phyloP scores from a whole-genome alignment of 202 grass and related monocot species.

The Carex arenaria region DNA sequence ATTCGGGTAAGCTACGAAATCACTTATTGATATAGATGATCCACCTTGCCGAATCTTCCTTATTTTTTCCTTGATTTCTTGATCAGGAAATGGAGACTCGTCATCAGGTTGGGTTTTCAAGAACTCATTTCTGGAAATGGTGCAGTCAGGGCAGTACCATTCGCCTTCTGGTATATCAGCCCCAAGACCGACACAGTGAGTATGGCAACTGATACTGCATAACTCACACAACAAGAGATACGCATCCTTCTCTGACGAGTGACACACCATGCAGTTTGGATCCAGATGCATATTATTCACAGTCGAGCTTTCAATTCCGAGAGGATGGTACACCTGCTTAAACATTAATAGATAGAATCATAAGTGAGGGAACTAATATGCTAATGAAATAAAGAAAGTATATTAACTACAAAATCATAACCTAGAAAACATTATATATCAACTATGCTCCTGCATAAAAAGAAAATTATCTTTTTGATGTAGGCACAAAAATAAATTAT shows the following conservation, averaged over 20 bases:
- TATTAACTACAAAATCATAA: neutral
- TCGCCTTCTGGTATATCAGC: slow-evolving; percentile 51
- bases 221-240: slow-evolving; percentile 69
- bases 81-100: slow-evolving; percentile 7
- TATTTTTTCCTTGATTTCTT: slow-evolving; percentile 27
- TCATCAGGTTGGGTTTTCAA: slow-evolving; percentile 35
- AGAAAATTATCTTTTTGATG: neutral
- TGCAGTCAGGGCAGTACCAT: slow-evolving; percentile 75
- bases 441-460: neutral
- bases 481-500: neutral
- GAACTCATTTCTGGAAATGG: slow-evolving; percentile 39
- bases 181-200: slow-evolving; percentile 59
- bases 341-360: slow-evolving; percentile 9
- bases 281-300: neutral
- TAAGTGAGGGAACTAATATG: neutral
- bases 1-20: slow-evolving; percentile 13
- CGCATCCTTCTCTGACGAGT: slow-evolving; percentile 35
- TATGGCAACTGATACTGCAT: slow-evolving; percentile 48
- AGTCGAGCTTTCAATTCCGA: slow-evolving; percentile 37
- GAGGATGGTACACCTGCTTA: slow-evolving; percentile 50
- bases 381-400: neutral
- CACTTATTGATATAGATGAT: slow-evolving; percentile 19
- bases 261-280: slow-evolving; percentile 49
- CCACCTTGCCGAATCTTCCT: slow-evolving; percentile 19
- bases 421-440: neutral